Percentiles rank a stretch among this genome's conserved stretches.
Conservation (phyloP, 2,329 filamentous ascomycete species). For the Pseudogymnoascus sp. region DNA sequence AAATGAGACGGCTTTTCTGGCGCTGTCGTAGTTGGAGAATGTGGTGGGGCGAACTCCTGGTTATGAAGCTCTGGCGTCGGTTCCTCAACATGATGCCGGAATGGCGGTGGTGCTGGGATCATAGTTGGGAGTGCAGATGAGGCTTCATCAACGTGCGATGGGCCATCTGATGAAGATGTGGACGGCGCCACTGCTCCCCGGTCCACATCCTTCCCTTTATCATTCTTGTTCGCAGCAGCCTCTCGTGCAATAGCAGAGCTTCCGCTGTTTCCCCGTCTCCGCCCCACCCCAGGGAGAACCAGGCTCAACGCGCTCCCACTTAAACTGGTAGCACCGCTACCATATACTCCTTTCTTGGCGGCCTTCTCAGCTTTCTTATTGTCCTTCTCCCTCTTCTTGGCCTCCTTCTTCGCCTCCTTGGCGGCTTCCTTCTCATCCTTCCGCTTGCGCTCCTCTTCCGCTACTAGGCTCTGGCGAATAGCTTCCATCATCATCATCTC, state of each 20-base stretch:
- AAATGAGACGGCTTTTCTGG: constrained; percentile 60
- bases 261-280: constrained; percentile 51
- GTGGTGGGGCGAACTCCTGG: constrained; percentile 33
- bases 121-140: constrained; percentile 15
- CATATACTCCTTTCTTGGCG: constrained; percentile 50
- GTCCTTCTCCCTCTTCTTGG: constrained; percentile 72
- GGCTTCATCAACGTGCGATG: constrained; percentile 1
- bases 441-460: constrained; percentile 84
- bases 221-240: constrained; percentile 40
- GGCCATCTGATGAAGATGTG: neutral
- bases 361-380: constrained; percentile 43
- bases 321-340: constrained; percentile 44
- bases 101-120: neutral
- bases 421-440: constrained; percentile 73
- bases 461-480: constrained; percentile 79
- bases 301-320: constrained; percentile 60
- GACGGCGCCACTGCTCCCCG: constrained; percentile 30
- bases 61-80: constrained; percentile 32
- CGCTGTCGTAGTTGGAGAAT: constrained; percentile 37
- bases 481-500: constrained; percentile 99
- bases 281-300: constrained; percentile 39
- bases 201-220: constrained; percentile 65
- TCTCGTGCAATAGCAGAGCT: constrained; percentile 53
- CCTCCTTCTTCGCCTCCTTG: constrained; percentile 77
- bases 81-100: constrained; percentile 12